Conservation (phyloP, 2,329 filamentous ascomycete genomes). For the Claviceps lovelessii region DNA sequence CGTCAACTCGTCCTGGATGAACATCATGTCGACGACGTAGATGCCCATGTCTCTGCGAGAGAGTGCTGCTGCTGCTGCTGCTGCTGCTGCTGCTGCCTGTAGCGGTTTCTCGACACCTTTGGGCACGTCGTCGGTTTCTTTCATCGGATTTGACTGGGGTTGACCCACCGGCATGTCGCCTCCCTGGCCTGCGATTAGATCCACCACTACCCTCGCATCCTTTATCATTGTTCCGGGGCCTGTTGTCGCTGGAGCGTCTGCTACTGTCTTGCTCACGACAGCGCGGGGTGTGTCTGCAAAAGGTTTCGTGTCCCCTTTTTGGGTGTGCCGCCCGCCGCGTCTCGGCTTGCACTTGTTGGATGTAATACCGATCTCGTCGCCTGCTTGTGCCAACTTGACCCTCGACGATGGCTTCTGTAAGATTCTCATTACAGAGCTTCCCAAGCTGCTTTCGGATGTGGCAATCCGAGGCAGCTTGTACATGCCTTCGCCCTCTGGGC, state of each 20-base stretch:
- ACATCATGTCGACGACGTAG: not conserved
- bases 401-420: conserved; percentile 16
- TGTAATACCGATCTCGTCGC: conserved; percentile 18
- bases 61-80: not conserved
- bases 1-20: conserved; percentile 4
- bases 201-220: not conserved
- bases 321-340: conserved; percentile 6
- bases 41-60: not conserved
- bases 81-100: not conserved
- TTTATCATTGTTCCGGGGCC: not conserved
- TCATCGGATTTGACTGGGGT: not conserved
- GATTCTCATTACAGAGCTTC: conserved; percentile 9
- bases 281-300: not conserved
- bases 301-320: not conserved
- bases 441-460: conserved; percentile 8
- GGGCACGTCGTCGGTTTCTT: not conserved
- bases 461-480: conserved; percentile 12
- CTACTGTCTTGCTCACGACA: not conserved
- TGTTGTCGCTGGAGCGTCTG: not conserved
- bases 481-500: conserved; percentile 7
- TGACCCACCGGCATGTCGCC: not conserved
- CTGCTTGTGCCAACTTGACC: conserved; percentile 4
- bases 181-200: not conserved
- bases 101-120: not conserved
- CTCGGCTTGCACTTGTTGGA: conserved; percentile 10